phyloP scores from a whole-genome alignment of 2,329 filamentous ascomycete genomes.

The Biscogniauxia marginata region DNA sequence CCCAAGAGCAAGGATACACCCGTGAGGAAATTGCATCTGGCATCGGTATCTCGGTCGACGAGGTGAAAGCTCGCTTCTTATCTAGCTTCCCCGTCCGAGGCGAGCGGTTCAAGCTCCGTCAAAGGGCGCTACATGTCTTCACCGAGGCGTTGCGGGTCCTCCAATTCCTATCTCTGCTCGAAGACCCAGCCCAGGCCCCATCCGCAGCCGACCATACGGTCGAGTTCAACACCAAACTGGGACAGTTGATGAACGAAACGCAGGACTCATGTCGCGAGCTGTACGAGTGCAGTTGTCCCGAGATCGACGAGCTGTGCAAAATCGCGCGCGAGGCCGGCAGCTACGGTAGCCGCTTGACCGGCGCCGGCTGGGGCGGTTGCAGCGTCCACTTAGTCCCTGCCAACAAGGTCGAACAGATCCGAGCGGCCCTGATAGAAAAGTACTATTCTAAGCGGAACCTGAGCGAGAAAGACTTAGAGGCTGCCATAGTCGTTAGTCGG shows the following conservation, averaged over 20 bases:
- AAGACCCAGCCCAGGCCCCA: conserved; percentile 43
- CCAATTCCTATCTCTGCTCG: conserved; percentile 77
- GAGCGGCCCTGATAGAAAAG: conserved; percentile 71
- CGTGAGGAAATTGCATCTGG: conserved; percentile 77
- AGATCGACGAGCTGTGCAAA: conserved; percentile 84
- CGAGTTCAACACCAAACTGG: conserved; percentile 66
- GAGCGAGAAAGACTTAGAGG: conserved; percentile 69
- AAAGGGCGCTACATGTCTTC: conserved; percentile 89
- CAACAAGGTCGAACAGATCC: conserved; percentile 76
- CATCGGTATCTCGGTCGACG: conserved; percentile 65
- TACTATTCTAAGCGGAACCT: conserved; percentile 73
- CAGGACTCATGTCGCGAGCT: conserved; percentile 82
- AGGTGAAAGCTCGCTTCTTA: conserved; percentile 77
- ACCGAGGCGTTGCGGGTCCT: conserved; percentile 84
- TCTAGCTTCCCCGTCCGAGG: conserved; percentile 87
- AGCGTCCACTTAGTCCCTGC: conserved; percentile 89
- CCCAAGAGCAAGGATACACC: conserved; percentile 81
- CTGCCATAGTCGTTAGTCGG: conserved; percentile 84
- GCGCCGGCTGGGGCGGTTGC: conserved; percentile 96
- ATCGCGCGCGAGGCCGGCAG: conserved; percentile 77
- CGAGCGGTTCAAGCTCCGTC: conserved; percentile 80
- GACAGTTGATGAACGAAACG: conserved; percentile 82
- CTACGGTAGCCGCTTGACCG: conserved; percentile 83
- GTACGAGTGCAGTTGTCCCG: conserved; percentile 89
- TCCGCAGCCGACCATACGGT: conserved; percentile 52